phyloP scores from a whole-genome alignment of 2,329 filamentous ascomycete genomes.

The Aspergillus tamarii region DNA sequence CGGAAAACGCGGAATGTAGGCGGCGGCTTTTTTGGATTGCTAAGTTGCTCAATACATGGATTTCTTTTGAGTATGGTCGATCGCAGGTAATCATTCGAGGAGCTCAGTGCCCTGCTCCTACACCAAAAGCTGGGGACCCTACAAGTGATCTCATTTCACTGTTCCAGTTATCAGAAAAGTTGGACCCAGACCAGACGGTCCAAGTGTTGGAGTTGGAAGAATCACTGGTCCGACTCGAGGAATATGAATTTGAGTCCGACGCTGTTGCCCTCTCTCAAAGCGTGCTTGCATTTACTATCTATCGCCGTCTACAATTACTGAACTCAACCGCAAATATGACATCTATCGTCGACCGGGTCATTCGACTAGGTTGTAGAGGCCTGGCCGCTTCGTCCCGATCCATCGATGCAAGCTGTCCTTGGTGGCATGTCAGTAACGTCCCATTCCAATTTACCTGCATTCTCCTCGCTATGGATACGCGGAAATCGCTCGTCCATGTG shows the following conservation, averaged over 20 bases:
- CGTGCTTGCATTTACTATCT: neutral
- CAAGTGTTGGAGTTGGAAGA: neutral
- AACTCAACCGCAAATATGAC: neutral
- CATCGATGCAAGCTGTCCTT: conserved; percentile 11
- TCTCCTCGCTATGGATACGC: conserved; percentile 17
- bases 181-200: neutral
- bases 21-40: conserved; percentile 17
- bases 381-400: neutral
- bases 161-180: neutral
- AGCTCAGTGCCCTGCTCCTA: neutral
- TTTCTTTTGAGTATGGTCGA: conserved; percentile 17
- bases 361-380: neutral
- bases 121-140: neutral
- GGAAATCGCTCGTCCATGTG: conserved; percentile 14
- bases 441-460: conserved; percentile 21
- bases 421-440: conserved; percentile 26
- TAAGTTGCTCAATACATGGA: conserved; percentile 19
- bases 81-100: conserved; percentile 10
- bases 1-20: conserved; percentile 8
- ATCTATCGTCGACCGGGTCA: neutral
- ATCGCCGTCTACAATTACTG: neutral
- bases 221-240: neutral
- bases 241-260: neutral
- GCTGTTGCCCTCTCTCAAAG: neutral
- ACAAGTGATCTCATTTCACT: neutral